Conservation (phyloP, 2,329 filamentous ascomycete species). For the Cladophialophora immunda region DNA sequence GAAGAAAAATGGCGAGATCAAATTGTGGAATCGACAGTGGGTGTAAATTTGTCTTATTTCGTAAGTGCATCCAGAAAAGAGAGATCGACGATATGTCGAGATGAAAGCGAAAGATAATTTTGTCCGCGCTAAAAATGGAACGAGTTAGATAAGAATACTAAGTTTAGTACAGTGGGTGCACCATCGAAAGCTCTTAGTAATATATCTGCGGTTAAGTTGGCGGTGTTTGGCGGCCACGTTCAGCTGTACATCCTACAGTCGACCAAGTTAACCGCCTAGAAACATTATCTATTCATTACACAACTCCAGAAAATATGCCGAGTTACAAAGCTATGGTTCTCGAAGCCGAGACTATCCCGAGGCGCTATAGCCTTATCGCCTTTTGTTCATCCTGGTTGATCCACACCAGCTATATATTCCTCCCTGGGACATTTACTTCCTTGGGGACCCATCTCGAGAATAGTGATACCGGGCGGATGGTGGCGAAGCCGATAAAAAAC, state of each 20-base stretch:
- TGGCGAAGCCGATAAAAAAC: constrained; percentile 45
- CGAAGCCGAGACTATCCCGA: constrained; percentile 15
- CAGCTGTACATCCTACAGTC: background rate
- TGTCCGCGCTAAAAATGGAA: background rate
- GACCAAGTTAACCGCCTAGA: no score
- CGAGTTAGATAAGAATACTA: background rate
- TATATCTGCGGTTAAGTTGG: background rate
- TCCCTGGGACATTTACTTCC: constrained; percentile 60
- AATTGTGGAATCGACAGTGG: background rate
- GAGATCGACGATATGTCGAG: background rate
- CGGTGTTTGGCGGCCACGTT: background rate
- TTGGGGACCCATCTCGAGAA: constrained; percentile 44
- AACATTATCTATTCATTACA: no score
- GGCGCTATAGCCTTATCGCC: constrained; percentile 52
- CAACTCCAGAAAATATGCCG: background rate
- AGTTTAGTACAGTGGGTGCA: background rate
- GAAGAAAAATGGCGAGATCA: background rate
- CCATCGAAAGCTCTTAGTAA: background rate
- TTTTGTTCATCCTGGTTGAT: constrained; percentile 57
- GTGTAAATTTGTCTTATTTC: background rate
- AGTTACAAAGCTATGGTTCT: constrained; percentile 14
- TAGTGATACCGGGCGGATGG: constrained; percentile 37
- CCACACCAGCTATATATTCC: constrained; percentile 61
- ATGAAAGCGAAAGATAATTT: background rate
- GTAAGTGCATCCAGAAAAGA: background rate